A percentile compares a stretch with the other conserved stretches of the same genome.
These are phyloP conservation scores for Phytophthora palmivora DNA, from an alignment of 352 stramenopile genomes.

Conservation along the genomic window DNA sequence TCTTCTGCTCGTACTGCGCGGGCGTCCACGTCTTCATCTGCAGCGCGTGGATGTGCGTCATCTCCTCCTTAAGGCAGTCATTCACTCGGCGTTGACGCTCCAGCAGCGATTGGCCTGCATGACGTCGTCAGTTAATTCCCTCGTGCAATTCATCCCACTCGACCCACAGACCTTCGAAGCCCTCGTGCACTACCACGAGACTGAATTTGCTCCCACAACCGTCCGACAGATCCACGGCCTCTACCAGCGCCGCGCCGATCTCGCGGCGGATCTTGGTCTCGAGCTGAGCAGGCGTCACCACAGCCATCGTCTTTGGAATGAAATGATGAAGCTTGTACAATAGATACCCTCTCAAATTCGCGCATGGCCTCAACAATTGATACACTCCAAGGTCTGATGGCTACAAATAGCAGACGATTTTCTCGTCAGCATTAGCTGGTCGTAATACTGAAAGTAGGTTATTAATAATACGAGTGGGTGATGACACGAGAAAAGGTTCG, in stretches of 20 bases:
- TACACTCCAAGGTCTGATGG: too few species aligned
- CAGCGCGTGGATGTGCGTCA: conserved; percentile 85
- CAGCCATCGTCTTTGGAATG: conserved; percentile 33
- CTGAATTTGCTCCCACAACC: conserved; percentile 88
- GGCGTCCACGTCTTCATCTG: conserved; percentile 90
- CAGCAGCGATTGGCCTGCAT: conserved; percentile 70
- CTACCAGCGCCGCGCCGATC: conserved; percentile 69
- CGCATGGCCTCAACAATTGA: too few species aligned
- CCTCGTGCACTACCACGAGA: conserved; percentile 80
- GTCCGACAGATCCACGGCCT: conserved; percentile 82
- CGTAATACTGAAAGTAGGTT: too few species aligned
- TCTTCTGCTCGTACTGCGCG: conserved; percentile 85
- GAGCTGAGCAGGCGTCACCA: conserved; percentile 61
- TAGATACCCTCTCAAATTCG: too few species aligned
- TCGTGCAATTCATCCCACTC: too few species aligned
- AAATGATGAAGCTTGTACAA: neutral
- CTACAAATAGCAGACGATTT: too few species aligned
- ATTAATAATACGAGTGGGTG: too few species aligned
- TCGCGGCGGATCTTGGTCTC: conserved; percentile 68
- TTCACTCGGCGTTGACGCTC: conserved; percentile 83
- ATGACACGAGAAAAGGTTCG: too few species aligned
- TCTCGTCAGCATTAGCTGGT: too few species aligned
- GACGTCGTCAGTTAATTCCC: too few species aligned
- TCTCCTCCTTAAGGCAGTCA: conserved; percentile 83
- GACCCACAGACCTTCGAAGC: conserved; percentile 68